These are phyloP conservation scores for Eucalyptus leucophloia DNA, from an alignment of 345 rosid species.

Conservation along the genomic window DNA sequence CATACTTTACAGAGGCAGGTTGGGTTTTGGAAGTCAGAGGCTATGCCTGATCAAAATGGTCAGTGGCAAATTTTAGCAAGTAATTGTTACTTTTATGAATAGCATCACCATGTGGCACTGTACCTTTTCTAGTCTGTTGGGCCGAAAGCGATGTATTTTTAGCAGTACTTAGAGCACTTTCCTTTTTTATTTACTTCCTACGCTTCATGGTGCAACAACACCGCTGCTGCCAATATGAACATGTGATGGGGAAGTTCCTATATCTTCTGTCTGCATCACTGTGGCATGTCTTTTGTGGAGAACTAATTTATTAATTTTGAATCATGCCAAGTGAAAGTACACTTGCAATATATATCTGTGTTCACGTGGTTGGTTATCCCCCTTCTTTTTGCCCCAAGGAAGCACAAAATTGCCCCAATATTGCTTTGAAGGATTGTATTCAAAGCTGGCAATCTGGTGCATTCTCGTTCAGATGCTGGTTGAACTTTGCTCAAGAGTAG, in stretches of 20 bases:
- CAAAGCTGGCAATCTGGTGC: not conserved
- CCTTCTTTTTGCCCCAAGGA: not conserved
- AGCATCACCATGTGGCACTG: not conserved
- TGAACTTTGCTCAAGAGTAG: not conserved
- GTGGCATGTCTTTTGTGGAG: not conserved
- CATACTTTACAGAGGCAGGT: conserved; percentile 23
- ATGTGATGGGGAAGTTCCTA: not conserved
- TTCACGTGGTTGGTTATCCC: not conserved
- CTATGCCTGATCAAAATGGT: conserved; percentile 19
- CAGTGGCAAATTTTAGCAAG: conserved; percentile 1
- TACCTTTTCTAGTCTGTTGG: not conserved
- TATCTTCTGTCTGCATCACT: not conserved
- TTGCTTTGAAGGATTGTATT: not conserved
- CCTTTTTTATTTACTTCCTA: not conserved
- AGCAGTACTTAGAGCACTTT: not conserved
- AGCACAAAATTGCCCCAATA: not conserved
- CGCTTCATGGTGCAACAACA: not conserved
- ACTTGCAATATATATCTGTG: not conserved
- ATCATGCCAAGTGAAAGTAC: not conserved
- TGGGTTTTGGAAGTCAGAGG: conserved; percentile 32
- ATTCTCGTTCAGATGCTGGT: not conserved
- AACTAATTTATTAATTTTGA: not conserved
- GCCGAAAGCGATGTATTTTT: not conserved
- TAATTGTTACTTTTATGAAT: not conserved
- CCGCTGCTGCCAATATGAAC: not conserved